Percentiles rank a stretch among this genome's conserved stretches.
phyloP scores from a whole-genome alignment of 1,284 basidiomycete species.

The Ceratobasidium sp. region DNA sequence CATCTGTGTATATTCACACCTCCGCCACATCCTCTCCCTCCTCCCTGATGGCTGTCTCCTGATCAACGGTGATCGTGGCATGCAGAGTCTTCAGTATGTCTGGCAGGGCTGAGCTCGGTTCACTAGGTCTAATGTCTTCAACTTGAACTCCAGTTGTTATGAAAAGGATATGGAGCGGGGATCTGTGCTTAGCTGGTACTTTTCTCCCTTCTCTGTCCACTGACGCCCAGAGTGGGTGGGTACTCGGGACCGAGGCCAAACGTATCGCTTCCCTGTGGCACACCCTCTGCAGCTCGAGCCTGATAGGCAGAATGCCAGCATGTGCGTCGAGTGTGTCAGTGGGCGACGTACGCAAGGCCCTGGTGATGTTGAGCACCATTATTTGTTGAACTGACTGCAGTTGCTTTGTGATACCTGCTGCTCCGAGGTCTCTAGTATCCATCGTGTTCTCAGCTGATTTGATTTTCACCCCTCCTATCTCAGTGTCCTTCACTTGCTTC shows the following conservation, averaged over 20 bases:
- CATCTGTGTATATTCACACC: conserved; percentile 20
- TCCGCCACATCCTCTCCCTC: neutral
- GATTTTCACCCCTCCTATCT: conserved; percentile 1
- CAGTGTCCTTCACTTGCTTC: neutral
- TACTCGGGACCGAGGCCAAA: neutral
- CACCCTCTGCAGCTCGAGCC: conserved; percentile 5
- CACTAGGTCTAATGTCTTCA: too few relatives aligned
- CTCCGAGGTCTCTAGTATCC: conserved; percentile 22
- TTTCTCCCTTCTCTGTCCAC: neutral
- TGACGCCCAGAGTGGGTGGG: conserved; percentile 1
- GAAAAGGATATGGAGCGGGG: conserved; percentile 1
- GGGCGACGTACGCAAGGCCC: conserved; percentile 3
- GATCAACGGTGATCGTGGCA: too few relatives aligned
- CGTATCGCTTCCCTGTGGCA: conserved; percentile 4
- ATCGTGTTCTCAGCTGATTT: neutral
- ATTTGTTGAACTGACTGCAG: conserved; percentile 13
- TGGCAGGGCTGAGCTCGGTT: too few relatives aligned
- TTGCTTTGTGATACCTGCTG: neutral
- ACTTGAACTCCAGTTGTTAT: neutral
- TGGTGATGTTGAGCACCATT: conserved; percentile 17
- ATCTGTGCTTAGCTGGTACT: neutral
- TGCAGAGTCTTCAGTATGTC: too few relatives aligned
- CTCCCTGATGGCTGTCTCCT: neutral
- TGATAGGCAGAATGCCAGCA: conserved; percentile 11
- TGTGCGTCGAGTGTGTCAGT: conserved; percentile 21